These are phyloP conservation scores for Leersia perrieri DNA, from an alignment of 176 grass and related monocot species.

Conservation along the genomic window DNA sequence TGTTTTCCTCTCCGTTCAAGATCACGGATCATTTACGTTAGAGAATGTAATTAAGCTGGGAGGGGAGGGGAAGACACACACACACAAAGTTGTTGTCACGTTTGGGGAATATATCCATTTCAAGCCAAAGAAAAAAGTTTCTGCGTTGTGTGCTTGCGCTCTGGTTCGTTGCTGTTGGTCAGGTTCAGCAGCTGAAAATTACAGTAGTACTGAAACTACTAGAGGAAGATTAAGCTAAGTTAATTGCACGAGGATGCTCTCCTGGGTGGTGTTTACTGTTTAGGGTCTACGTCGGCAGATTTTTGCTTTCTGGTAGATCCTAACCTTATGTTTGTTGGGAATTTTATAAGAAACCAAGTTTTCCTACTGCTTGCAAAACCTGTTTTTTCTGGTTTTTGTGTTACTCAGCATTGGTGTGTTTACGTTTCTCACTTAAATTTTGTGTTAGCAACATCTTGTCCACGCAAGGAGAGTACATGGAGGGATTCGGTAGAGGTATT, in stretches of 20 bases:
- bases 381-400: too few species aligned
- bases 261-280: neutral
- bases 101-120: constrained; percentile 31
- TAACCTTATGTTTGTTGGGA: neutral
- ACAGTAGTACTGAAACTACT: neutral
- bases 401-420: neutral
- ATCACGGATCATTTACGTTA: neutral
- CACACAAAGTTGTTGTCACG: constrained; percentile 13
- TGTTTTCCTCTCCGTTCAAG: neutral
- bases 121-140: neutral
- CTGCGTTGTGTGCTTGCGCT: constrained; percentile 18
- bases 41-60: neutral
- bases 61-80: neutral
- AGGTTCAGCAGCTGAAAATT: neutral
- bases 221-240: neutral
- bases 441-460: neutral
- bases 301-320: neutral
- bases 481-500: too few species aligned
- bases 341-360: neutral
- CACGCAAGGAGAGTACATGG: too few species aligned
- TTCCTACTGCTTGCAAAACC: neutral
- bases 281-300: neutral
- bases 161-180: neutral
- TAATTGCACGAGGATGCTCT: neutral
- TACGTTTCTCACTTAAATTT: neutral